A percentile compares a stretch with the other conserved stretches of the same genome.
phyloP scores from a whole-genome alignment of 1,284 basidiomycete species.

The Cutaneotrichosporon sp. region DNA sequence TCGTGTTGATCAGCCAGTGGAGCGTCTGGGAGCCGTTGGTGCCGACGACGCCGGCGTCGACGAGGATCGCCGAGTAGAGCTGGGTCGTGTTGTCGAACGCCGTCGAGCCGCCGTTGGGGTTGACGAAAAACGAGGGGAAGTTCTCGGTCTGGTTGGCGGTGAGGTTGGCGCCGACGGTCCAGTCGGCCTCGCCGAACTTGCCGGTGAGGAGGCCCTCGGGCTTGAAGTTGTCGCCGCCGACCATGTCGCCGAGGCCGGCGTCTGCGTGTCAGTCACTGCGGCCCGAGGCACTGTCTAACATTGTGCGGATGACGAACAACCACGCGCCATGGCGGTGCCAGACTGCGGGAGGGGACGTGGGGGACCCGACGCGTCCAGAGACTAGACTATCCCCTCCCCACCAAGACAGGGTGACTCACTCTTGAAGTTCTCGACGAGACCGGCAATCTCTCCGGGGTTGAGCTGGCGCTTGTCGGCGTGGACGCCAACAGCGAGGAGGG shows the following conservation, averaged over 20 bases:
- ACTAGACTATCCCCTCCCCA: too few species aligned
- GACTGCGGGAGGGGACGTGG: too few species aligned
- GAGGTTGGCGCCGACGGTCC: conserved; percentile 14
- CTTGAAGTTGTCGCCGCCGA: conserved; percentile 14
- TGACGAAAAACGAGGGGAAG: conserved; percentile 88
- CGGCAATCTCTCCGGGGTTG: conserved; percentile 11
- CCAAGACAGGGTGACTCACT: conserved; percentile 21
- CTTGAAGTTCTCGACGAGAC: conserved; percentile 13
- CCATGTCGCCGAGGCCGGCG: conserved; percentile 12
- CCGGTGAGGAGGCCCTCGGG: conserved; percentile 22
- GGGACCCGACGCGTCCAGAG: too few species aligned
- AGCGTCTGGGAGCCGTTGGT: conserved; percentile 58
- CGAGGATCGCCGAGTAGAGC: conserved; percentile 66
- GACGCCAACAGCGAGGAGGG: conserved; percentile 17
- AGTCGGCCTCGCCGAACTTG: conserved; percentile 14
- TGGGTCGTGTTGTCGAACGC: background rate
- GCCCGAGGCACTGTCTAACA: too few species aligned
- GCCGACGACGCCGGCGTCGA: conserved; percentile 66
- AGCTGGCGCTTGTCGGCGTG: conserved; percentile 10
- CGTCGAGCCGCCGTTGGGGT: conserved; percentile 11
- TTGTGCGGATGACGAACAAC: too few species aligned
- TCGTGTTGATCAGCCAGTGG: conserved; percentile 75
- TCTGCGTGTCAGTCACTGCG: conserved; percentile 9
- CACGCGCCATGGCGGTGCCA: too few species aligned
- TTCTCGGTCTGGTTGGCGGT: conserved; percentile 63